Evolutionary conservation across 768 basidiomycete species (phyloP), one percentile per base, ranked within the genome.

Genomic region (Boletus insuetus): DNA sequence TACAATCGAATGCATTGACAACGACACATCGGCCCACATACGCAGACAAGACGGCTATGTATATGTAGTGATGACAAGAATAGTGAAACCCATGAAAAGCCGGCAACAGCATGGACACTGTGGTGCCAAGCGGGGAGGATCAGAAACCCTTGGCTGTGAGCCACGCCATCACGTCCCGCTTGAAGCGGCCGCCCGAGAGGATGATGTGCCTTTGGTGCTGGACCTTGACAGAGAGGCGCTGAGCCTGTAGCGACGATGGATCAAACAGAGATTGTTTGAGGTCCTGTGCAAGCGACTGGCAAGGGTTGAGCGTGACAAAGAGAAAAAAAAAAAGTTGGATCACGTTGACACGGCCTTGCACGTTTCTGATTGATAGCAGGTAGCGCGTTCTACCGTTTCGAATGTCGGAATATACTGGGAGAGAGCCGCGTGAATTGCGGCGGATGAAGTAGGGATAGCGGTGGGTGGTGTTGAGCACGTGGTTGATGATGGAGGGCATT

Each of bases 351-450:
- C 82, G 77, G 19, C 89, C 90, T 54, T 89, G 78, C 10, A 92
- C 75, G 69, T 90, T 87, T 49, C 84, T 80, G 54, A 92, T 77
- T 43, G 80, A 76, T 42, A 86, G 70, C 35, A 81, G 73, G 56
- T 82, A 73, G 52, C 82, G 80, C 5, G 83, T 80, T 55, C 85
- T 81, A 31, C 72, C 82, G 67, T 86, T 89, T 58, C 86, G 83
- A 43, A 88, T 66, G 67, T 91, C 86, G 29, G 86, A 81, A 69
- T 90, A 90, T 24, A 92, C 86, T 42, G 89, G 89, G 31, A 91
- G 77, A 46, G 80, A 79, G 32, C 87, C 86, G 47, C 77, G 77
- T 45, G 80, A 69, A 69, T 88, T 91, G 57, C 89, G 81, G 20
- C 82, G 79, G 43, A 92, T 76, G 57, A 79, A 81, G 72, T 89